phyloP scores from a whole-genome alignment of 177 flowering plant species.

The Vitis hybrid region DNA sequence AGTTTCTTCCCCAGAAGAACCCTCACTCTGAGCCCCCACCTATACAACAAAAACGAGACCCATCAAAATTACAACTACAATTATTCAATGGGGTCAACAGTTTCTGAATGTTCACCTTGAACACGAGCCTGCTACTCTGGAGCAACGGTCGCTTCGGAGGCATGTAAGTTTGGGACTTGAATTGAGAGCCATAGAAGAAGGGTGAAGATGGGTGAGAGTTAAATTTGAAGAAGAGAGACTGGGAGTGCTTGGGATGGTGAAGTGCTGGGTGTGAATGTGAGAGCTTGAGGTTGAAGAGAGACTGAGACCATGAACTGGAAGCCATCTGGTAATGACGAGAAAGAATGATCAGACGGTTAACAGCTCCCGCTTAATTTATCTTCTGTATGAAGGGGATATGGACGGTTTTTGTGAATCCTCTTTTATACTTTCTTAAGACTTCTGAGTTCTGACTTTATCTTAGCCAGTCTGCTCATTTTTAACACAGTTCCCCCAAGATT shows the following conservation, averaged over 20 bases:
- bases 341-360: conserved; percentile 1
- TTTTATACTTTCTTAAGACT: background rate
- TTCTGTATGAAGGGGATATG: background rate
- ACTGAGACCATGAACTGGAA: conserved; percentile 17
- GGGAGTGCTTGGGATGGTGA: conserved; percentile 14
- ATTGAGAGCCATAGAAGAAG: background rate
- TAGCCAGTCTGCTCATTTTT: background rate
- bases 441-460: background rate
- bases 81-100: background rate
- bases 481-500: too few relatives aligned
- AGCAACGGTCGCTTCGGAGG: conserved; percentile 1
- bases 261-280: conserved; percentile 5
- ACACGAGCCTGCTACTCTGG: conserved; percentile 6
- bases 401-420: too few relatives aligned
- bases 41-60: conserved; percentile 7
- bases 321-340: conserved; percentile 18
- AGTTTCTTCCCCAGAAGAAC: conserved; percentile 35
- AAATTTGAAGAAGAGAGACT: background rate
- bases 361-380: background rate
- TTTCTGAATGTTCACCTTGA: conserved; percentile 12
- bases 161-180: conserved; percentile 1
- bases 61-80: background rate
- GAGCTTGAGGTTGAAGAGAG: conserved; percentile 19
- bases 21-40: conserved; percentile 32
- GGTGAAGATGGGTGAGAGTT: conserved; percentile 3